Evolutionary conservation across 768 basidiomycete genomes (phyloP).

Genomic region (Candolleomyces eurysporus): DNA sequence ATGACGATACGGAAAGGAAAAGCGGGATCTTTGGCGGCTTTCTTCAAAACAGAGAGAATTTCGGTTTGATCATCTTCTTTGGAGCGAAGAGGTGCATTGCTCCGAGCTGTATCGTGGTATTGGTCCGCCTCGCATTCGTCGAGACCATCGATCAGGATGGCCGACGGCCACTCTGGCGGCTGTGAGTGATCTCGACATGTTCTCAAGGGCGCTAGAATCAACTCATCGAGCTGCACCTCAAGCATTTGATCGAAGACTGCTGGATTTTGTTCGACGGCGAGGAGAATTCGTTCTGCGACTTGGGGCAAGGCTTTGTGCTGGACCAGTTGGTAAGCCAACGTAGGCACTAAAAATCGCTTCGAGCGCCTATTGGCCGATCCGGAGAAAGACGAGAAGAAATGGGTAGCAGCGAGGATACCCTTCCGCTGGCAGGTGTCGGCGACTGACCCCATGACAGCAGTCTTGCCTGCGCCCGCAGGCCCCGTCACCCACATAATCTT

Average conservation of each 20-base stretch:
- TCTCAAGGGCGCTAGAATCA: neutral
- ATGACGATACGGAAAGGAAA: neutral
- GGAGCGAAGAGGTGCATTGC: neutral
- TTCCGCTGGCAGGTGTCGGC: constrained; percentile 1
- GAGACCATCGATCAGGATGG: neutral
- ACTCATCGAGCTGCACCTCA: neutral
- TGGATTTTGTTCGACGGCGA: neutral
- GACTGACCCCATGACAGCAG: constrained; percentile 5
- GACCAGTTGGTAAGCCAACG: neutral
- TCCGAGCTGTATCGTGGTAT: neutral
- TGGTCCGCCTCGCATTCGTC: neutral
- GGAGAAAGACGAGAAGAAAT: constrained; percentile 7
- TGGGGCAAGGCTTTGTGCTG: neutral
- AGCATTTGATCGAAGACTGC: neutral
- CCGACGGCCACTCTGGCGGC: neutral
- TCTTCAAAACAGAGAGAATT: neutral
- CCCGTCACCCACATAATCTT: constrained; percentile 6
- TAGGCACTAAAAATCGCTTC: neutral
- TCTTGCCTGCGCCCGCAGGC: constrained; percentile 8
- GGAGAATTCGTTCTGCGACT: neutral
- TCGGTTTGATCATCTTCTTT: neutral
- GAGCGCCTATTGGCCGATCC: neutral
- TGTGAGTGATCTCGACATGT: neutral
- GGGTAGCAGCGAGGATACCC: constrained; percentile 1
- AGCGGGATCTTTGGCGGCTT: neutral